These are phyloP conservation scores for Aspergillus sp. DNA, from an alignment of 2,329 filamentous ascomycete species.

Conservation along the genomic window DNA sequence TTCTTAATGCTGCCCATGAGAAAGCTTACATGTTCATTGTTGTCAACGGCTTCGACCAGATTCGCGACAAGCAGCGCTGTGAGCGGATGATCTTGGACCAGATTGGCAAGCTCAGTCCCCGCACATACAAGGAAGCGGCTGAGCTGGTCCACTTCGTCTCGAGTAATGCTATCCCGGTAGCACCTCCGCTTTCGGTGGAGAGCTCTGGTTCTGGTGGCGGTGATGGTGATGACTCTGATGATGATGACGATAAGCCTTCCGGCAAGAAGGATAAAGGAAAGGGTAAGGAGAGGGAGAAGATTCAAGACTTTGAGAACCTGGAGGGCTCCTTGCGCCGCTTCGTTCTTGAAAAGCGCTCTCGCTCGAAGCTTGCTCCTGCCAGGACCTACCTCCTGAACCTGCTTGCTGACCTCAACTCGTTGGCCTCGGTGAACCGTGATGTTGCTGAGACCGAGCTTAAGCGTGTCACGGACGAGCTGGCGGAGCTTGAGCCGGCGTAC, in stretches of 20 bases:
- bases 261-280: conserved; percentile 74
- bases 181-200: conserved; percentile 57
- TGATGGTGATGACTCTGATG: conserved; percentile 58
- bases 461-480: conserved; percentile 76
- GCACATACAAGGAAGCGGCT: conserved; percentile 85
- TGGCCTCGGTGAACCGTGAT: conserved; percentile 84
- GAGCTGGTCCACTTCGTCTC: conserved; percentile 98
- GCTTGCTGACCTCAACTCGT: conserved; percentile 77
- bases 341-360: conserved; percentile 90
- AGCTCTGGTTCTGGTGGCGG: conserved; percentile 52
- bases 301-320: conserved; percentile 84
- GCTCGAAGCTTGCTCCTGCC: conserved; percentile 92
- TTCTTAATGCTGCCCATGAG: conserved; percentile 89
- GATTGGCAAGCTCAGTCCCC: conserved; percentile 81
- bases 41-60: conserved; percentile 94
- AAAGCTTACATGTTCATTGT: conserved; percentile 99
- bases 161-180: conserved; percentile 86
- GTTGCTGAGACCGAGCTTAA: conserved; percentile 83
- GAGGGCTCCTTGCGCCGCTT: conserved; percentile 89
- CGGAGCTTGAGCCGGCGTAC: conserved; percentile 79
- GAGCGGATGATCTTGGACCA: conserved; percentile 93
- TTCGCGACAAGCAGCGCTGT: conserved; percentile 86
- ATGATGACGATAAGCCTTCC: conserved; percentile 57
- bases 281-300: conserved; percentile 84
- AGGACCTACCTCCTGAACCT: conserved; percentile 95